phyloP scores from a whole-genome alignment of 2,329 filamentous ascomycete genomes.

The Pseudophaeomoniella oleicola region DNA sequence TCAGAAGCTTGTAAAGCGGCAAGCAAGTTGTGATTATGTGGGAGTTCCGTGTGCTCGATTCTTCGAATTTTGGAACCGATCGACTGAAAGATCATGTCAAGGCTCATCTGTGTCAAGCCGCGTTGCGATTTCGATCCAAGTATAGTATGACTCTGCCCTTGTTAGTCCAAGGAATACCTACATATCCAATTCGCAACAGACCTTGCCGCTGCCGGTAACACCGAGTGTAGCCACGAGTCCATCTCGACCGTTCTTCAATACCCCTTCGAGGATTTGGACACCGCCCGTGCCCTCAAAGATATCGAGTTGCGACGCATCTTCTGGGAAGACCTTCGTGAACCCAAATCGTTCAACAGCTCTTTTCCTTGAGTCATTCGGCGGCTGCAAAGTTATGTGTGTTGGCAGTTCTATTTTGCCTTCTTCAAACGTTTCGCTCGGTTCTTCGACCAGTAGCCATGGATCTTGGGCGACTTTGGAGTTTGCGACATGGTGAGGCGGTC shows the following conservation, averaged over 20 bases:
- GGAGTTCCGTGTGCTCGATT: slow-evolving; percentile 27
- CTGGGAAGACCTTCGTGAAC: slow-evolving; percentile 87
- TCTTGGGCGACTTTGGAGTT: slow-evolving; percentile 33
- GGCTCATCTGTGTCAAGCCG: slow-evolving; percentile 77
- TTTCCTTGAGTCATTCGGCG: slow-evolving; percentile 67
- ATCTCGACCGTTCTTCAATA: slow-evolving; percentile 73
- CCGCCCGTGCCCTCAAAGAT: slow-evolving; percentile 63
- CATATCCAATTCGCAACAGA: slow-evolving; percentile 21
- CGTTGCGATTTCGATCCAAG: slow-evolving; percentile 75
- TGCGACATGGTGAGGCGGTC: slow-evolving; percentile 41
- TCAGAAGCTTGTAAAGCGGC: slow-evolving; percentile 65
- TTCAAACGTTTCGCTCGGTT: slow-evolving; percentile 15
- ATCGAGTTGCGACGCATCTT: slow-evolving; percentile 70
- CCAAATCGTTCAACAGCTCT: slow-evolving; percentile 85
- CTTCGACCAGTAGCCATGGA: slow-evolving; percentile 68
- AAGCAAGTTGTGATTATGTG: slow-evolving; percentile 46
- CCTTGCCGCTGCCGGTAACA: slow-evolving; percentile 93
- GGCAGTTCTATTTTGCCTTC: slow-evolving; percentile 17
- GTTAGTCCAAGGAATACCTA: slow-evolving; percentile 1
- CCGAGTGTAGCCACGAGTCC: slow-evolving; percentile 82
- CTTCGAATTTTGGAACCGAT: slow-evolving; percentile 59
- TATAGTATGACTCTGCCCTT: slow-evolving; percentile 74
- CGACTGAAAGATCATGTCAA: slow-evolving; percentile 79
- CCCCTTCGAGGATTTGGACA: slow-evolving; percentile 52
- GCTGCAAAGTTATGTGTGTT: slow-evolving; percentile 63